Evolutionary conservation across 2,329 filamentous ascomycete species (phyloP).

Genomic region (Onygena corvina): DNA sequence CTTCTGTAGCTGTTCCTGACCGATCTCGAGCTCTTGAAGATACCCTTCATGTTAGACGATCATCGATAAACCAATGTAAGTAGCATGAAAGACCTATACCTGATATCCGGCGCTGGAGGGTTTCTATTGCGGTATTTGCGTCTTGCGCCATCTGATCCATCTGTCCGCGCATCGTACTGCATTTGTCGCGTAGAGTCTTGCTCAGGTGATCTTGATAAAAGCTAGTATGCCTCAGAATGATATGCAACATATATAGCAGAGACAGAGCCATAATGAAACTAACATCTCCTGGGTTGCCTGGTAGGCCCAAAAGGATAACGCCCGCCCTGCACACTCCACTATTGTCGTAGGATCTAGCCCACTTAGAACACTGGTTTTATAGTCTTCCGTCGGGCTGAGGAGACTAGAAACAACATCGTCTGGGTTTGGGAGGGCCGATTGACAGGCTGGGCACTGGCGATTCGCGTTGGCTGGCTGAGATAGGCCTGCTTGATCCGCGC

Average conservation of each 20-base stretch:
- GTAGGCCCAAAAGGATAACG: conserved; percentile 74
- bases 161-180: conserved; percentile 49
- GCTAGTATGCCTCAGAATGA: conserved; percentile 29
- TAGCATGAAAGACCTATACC: conserved; percentile 32
- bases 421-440: conserved; percentile 52
- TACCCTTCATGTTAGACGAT: not conserved
- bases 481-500: conserved; percentile 55
- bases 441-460: conserved; percentile 64
- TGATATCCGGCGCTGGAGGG: conserved; percentile 52
- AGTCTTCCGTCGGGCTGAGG: conserved; percentile 72
- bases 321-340: conserved; percentile 74
- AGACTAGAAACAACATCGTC: conserved; percentile 63
- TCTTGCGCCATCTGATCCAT: conserved; percentile 64
- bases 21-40: conserved; percentile 42
- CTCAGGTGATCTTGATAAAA: conserved; percentile 66
- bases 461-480: conserved; percentile 42
- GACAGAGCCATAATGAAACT: conserved; percentile 19
- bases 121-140: conserved; percentile 59
- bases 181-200: conserved; percentile 62
- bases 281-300: conserved; percentile 74
- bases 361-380: conserved; percentile 75
- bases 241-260: not conserved
- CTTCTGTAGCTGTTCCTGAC: conserved; percentile 51
- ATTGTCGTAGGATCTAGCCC: conserved; percentile 69
- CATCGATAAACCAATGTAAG: not conserved